Evolutionary conservation across 495 filamentous ascomycete species (phyloP), one percentile per base, ranked within the genome.

Genomic region (Penicillium cataractarum): DNA sequence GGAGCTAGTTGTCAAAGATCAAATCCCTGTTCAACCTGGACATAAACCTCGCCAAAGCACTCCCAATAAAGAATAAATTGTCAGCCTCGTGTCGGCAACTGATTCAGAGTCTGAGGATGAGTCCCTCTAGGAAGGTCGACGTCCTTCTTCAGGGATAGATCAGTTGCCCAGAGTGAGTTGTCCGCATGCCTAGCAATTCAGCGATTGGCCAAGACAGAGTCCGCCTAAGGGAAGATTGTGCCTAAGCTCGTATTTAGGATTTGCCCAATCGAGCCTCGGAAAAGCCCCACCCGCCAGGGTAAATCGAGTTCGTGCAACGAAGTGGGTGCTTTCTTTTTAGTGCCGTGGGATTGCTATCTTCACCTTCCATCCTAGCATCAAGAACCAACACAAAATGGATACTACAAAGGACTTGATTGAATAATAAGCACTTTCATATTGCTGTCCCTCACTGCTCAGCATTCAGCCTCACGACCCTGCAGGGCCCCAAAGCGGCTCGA

Each of bases 401-500:
- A 8, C 3, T 4, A 2, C 0, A 48, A 9, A 26, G 13, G 26
- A 7, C 15, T 6, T 3, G 39, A 35, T 12, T n/a, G n/a, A 10
- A n/a, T 21, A 50, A 21, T 50, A 6, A 0, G 7, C 4, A 8
- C 5, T 5, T 6, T 27, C 46, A 12, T 6, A 42, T 31, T 10
- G 8, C 29, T 40, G 4, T 22, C 31, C 57, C 46, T 59, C 35
- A 10, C 9, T 35, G 29, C 24, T 29, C 51, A 35, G 7, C 31
- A 22, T 35, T 37, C 49, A 24, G 39, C 27, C 29, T 29, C 12
- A 39, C 19, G 52, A 51, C 52, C 24, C 46, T 50, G 46, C 46
- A 27, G 46, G 22, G 9, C 46, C 17, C 53, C 58, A 58, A 59
- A 48, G 66, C 51, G 57, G 63, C 57, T 63, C 39, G 65, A 62